phyloP scores from a whole-genome alignment of 108 stramenopile genomes.

The Fragilariopsis cylindrus region DNA sequence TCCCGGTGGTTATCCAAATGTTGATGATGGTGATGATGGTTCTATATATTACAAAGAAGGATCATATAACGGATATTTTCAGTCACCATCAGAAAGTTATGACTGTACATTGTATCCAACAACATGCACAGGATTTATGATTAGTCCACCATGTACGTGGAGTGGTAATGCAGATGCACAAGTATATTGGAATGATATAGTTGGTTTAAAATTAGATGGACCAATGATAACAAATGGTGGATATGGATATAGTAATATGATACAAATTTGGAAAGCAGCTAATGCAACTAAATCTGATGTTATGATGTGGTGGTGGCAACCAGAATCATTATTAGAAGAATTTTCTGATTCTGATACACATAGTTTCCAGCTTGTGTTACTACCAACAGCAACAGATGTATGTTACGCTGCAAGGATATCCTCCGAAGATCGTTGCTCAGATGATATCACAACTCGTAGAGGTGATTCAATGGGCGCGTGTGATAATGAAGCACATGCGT shows the following conservation, averaged over 20 bases:
- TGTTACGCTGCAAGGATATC: constrained; percentile 19
- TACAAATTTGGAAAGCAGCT: constrained; percentile 46
- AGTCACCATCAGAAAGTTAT: constrained; percentile 12
- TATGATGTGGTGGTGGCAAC: constrained; percentile 39
- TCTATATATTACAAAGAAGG: constrained; percentile 20
- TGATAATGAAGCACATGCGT: constrained; percentile 30
- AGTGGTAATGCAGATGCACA: constrained; percentile 22
- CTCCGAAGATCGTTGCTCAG: constrained; percentile 22
- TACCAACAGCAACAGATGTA: constrained; percentile 20
- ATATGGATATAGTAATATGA: constrained; percentile 35
- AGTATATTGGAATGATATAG: constrained; percentile 35
- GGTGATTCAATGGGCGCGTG: constrained; percentile 27
- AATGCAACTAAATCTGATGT: constrained; percentile 41
- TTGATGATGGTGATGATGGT: constrained; percentile 1
- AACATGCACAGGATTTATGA: constrained; percentile 34
- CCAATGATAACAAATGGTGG: constrained; percentile 31
- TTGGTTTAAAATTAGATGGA: constrained; percentile 27
- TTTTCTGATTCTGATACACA: constrained; percentile 18
- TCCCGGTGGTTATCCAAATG: background rate
- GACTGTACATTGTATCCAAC: constrained; percentile 23
- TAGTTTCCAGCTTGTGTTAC: constrained; percentile 29
- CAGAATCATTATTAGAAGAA: constrained; percentile 31
- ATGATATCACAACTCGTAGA: constrained; percentile 12
- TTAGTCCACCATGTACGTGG: constrained; percentile 30
- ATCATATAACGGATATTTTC: constrained; percentile 31